phyloP scores from a whole-genome alignment of 371 early-diverging fungal species.

The Mucor sp. region DNA sequence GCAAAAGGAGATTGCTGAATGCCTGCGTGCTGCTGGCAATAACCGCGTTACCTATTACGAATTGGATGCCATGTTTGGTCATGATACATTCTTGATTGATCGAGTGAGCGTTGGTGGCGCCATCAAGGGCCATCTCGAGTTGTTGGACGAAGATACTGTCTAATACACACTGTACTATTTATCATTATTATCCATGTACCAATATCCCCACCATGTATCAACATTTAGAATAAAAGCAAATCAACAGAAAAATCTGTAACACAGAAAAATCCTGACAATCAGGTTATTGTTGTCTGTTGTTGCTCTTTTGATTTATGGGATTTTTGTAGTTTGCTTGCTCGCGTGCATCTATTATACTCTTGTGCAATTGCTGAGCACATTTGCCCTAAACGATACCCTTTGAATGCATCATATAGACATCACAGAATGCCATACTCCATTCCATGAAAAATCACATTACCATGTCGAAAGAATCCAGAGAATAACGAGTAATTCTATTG shows the following conservation, averaged over 20 bases:
- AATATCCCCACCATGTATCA: not conserved
- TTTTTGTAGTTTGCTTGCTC: too few relatives aligned
- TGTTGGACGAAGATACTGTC: conserved; percentile 32
- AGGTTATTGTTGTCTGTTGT: too few relatives aligned
- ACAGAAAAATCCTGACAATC: not conserved
- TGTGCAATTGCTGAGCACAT: too few relatives aligned
- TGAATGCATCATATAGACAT: not conserved
- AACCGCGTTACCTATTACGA: conserved; percentile 92
- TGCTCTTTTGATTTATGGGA: too few relatives aligned
- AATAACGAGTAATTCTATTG: not conserved
- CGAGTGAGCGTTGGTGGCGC: conserved; percentile 89
- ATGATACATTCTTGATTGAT: conserved; percentile 96
- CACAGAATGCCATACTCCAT: not conserved
- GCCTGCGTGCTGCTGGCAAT: conserved; percentile 82
- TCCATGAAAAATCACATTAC: not conserved
- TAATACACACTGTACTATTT: not conserved
- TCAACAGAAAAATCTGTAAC: not conserved
- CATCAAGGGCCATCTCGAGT: conserved; percentile 90
- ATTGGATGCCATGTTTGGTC: conserved; percentile 95
- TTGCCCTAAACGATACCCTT: not conserved
- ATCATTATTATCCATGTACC: not conserved
- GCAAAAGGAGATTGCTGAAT: conserved; percentile 92
- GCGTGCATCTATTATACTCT: too few relatives aligned
- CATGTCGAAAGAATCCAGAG: not conserved
- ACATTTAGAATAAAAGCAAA: not conserved